These are phyloP conservation scores for Aspergillus carbonarius DNA, from an alignment of 2,329 filamentous ascomycete species.

Conservation along the genomic window DNA sequence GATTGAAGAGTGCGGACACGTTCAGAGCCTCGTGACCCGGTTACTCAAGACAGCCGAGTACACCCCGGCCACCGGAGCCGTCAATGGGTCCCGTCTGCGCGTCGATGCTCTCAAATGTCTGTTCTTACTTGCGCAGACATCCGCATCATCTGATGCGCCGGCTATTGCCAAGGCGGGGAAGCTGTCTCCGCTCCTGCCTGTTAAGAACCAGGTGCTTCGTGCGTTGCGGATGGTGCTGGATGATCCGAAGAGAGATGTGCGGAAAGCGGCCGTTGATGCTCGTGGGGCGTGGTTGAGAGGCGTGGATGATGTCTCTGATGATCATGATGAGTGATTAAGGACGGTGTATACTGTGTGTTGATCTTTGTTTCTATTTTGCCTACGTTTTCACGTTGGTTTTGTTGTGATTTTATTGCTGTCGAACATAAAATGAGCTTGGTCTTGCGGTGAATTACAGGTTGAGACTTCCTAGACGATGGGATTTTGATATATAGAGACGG, in stretches of 20 bases:
- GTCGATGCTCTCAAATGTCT: constrained; percentile 40
- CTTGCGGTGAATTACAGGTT: background rate
- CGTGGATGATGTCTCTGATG: constrained; percentile 58
- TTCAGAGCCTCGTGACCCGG: constrained; percentile 57
- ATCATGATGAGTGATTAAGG: constrained; percentile 51
- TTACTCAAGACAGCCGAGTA: constrained; percentile 51
- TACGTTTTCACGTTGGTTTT: background rate
- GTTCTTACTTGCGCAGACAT: constrained; percentile 36
- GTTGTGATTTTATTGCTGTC: background rate
- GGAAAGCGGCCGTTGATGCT: constrained; percentile 62
- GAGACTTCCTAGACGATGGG: background rate
- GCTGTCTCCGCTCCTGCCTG: constrained; percentile 53
- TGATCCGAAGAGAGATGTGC: constrained; percentile 62
- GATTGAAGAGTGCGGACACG: constrained; percentile 54
- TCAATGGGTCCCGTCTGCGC: constrained; percentile 33
- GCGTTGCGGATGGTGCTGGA: constrained; percentile 57
- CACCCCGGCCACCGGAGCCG: constrained; percentile 14
- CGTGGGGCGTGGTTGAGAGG: constrained; percentile 58
- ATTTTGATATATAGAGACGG: background rate
- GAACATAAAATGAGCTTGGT: background rate
- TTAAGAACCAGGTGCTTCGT: constrained; percentile 58
- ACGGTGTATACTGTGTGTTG: background rate
- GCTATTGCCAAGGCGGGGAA: constrained; percentile 27
- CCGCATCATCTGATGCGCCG: constrained; percentile 19
- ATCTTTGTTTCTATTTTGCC: constrained; percentile 1